A percentile compares a stretch with the other conserved stretches of the same genome.
These are phyloP conservation scores for Ustilago tritici DNA, from an alignment of 1,284 basidiomycete species.

Conservation along the genomic window DNA sequence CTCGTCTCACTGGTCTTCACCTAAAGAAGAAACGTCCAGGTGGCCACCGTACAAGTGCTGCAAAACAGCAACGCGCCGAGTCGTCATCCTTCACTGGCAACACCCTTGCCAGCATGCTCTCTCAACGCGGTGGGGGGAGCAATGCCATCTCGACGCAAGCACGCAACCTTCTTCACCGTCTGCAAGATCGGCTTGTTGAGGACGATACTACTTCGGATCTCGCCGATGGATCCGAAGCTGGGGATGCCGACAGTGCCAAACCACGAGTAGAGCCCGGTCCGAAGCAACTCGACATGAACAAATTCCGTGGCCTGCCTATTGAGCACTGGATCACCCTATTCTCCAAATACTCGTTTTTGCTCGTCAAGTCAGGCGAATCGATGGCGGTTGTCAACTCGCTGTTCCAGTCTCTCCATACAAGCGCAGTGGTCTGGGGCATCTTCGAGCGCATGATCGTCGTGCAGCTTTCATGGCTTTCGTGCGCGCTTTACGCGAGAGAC, in stretches of 20 bases:
- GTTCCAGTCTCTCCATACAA: conserved; percentile 78
- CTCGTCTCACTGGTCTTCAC: conserved; percentile 37
- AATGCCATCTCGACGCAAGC: conserved; percentile 76
- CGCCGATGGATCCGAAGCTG: conserved; percentile 65
- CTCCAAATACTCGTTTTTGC: conserved; percentile 82
- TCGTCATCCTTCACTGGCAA: background rate
- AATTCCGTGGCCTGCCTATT: conserved; percentile 84
- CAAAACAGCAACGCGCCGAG: conserved; percentile 12
- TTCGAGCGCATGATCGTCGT: conserved; percentile 58
- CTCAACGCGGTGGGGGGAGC: conserved; percentile 28
- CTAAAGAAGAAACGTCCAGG: conserved; percentile 27
- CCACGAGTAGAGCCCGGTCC: conserved; percentile 51
- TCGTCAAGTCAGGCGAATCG: conserved; percentile 76
- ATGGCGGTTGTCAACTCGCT: conserved; percentile 76
- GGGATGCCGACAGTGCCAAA: conserved; percentile 71
- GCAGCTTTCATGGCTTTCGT: conserved; percentile 59
- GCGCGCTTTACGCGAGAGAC: conserved; percentile 62
- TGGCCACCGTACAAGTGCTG: conserved; percentile 10
- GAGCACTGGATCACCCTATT: conserved; percentile 87
- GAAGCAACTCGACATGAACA: conserved; percentile 39
- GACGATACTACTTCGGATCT: conserved; percentile 65
- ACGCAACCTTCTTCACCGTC: conserved; percentile 79
- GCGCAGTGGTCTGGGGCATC: conserved; percentile 55
- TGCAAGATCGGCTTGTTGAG: conserved; percentile 80
- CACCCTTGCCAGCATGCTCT: conserved; percentile 28